Evolutionary conservation across 202 grass and related monocot species (phyloP).

Genomic region (Schoenoplectus tabernaemontani): DNA sequence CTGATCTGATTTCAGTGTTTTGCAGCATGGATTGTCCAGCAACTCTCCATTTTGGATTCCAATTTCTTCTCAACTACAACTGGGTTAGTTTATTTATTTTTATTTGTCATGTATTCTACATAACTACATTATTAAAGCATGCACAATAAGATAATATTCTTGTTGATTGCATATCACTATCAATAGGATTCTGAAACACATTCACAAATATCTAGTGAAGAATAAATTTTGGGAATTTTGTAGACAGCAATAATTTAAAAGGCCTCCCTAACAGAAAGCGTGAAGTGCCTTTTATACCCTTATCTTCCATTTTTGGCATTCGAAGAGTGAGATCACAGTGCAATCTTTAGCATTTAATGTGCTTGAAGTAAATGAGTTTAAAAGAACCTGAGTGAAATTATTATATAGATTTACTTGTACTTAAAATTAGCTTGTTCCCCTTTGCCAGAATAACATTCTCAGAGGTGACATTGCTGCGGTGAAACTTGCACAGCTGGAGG

Average conservation of each 20-base stretch:
- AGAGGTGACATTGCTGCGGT: conserved; percentile 42
- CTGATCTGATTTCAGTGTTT: conserved; percentile 66
- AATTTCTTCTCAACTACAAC: conserved; percentile 78
- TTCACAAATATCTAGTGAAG: not conserved
- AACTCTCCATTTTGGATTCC: conserved; percentile 64
- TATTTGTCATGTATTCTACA: not conserved
- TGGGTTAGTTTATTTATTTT: conserved; percentile 61
- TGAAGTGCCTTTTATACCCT: not conserved
- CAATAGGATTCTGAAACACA: not conserved
- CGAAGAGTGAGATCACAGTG: not conserved
- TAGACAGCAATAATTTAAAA: not conserved
- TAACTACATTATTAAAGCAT: not conserved
- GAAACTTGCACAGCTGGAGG: conserved; percentile 57
- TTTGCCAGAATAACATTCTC: conserved; percentile 47
- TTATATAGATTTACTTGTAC: not conserved
- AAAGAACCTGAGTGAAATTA: no score
- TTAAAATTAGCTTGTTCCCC: conserved; percentile 10
- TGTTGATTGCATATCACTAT: no score
- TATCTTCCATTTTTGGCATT: not conserved
- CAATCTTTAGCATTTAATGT: not conserved
- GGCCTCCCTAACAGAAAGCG: no score
- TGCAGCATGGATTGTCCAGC: conserved; percentile 69
- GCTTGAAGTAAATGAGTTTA: not conserved
- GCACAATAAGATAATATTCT: not conserved
- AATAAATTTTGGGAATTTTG: not conserved